Conservation (phyloP, 1,284 basidiomycete species). For the Xerocomus amazonicus region DNA sequence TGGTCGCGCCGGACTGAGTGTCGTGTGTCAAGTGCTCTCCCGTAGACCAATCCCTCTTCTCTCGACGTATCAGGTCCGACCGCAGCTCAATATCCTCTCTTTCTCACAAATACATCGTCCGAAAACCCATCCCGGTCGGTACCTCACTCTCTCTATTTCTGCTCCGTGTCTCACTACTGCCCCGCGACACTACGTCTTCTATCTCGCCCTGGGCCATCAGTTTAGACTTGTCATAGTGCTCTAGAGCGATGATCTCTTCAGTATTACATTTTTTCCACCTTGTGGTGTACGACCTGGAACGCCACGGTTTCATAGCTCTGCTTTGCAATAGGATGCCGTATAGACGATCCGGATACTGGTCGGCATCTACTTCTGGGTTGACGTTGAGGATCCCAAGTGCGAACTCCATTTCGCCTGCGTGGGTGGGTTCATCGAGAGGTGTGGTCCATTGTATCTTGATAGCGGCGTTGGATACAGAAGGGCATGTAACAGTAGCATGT, state of each 20-base stretch:
- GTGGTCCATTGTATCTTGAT: neutral
- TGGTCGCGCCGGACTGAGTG: too few relatives aligned
- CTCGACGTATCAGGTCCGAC: too few relatives aligned
- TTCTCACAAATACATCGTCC: neutral
- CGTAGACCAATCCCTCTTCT: too few relatives aligned
- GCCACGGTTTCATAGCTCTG: neutral
- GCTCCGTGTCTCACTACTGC: neutral
- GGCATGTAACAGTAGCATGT: neutral
- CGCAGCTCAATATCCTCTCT: too few relatives aligned
- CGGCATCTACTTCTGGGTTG: neutral
- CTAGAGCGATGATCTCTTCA: neutral
- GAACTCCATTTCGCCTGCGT: neutral
- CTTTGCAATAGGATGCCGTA: neutral
- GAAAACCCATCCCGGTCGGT: neutral
- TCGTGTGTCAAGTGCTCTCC: too few relatives aligned
- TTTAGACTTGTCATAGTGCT: neutral
- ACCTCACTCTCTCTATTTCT: neutral
- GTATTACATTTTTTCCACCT: constrained; percentile 1
- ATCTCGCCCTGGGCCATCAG: neutral
- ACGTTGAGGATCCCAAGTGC: neutral
- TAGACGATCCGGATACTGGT: neutral
- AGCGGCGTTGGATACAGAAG: neutral
- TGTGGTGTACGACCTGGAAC: neutral
- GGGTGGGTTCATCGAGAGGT: neutral
- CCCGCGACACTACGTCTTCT: neutral